Evolutionary conservation across 2,329 filamentous ascomycete species (phyloP).

Genomic region (Phoma sp.): DNA sequence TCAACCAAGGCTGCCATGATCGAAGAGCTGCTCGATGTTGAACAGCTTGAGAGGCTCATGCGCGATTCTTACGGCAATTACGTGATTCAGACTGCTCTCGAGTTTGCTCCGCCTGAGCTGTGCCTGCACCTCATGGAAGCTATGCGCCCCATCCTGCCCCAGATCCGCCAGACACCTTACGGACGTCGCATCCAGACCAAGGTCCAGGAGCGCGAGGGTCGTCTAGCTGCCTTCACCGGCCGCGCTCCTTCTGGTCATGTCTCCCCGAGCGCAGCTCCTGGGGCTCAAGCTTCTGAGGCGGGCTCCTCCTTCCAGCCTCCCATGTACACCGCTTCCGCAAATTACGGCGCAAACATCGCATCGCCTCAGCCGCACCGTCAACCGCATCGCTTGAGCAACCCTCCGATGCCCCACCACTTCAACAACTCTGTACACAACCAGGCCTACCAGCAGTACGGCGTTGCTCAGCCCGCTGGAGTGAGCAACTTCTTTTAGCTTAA

Average conservation of each 20-base stretch:
- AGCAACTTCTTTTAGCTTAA: conserved; percentile 54
- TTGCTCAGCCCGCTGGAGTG: conserved; percentile 49
- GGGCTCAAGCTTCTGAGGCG: conserved; percentile 32
- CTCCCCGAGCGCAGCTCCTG: conserved; percentile 36
- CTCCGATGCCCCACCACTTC: conserved; percentile 44
- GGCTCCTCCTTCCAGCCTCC: conserved; percentile 33
- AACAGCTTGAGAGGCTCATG: conserved; percentile 85
- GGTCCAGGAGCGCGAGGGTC: conserved; percentile 66
- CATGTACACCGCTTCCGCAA: conserved; percentile 45
- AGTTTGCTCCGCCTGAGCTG: conserved; percentile 44
- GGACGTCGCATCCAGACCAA: conserved; percentile 93
- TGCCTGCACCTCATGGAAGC: conserved; percentile 73
- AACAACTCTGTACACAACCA: conserved; percentile 49
- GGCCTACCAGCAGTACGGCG: conserved; percentile 49
- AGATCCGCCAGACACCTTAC: conserved; percentile 89
- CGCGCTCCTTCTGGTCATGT: conserved; percentile 37
- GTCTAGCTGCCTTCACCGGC: conserved; percentile 40
- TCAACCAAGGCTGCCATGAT: conserved; percentile 81
- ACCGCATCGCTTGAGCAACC: conserved; percentile 48
- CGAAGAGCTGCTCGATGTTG: conserved; percentile 75
- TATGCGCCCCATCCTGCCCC: conserved; percentile 82
- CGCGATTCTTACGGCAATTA: conserved; percentile 97
- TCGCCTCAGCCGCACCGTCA: conserved; percentile 45
- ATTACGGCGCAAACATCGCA: conserved; percentile 45
- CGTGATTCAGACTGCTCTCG: conserved; percentile 86